phyloP scores from a whole-genome alignment of 495 filamentous ascomycete genomes.

The Penicillium desertorum region DNA sequence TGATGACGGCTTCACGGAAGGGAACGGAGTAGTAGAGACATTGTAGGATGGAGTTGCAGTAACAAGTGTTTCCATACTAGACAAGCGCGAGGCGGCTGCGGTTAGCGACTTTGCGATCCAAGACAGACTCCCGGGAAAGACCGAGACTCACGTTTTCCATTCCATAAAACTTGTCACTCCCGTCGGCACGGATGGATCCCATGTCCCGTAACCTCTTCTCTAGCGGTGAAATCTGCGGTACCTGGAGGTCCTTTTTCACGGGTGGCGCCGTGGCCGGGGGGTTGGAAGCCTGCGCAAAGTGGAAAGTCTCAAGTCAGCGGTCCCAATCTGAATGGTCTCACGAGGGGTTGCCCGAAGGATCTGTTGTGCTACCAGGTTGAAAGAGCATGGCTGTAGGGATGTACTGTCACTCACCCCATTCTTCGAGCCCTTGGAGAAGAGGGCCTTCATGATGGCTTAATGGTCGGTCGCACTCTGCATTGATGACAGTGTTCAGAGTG shows the following conservation, averaged over 20 bases:
- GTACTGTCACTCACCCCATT: constrained; percentile 38
- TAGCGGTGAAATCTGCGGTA: constrained; percentile 69
- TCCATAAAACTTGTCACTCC: constrained; percentile 97
- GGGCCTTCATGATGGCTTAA: constrained; percentile 43
- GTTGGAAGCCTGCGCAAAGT: constrained; percentile 37
- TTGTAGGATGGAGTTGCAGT: constrained; percentile 97
- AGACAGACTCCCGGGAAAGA: neutral
- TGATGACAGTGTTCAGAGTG: constrained; percentile 18
- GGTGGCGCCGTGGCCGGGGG: constrained; percentile 44
- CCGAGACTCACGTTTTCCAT: constrained; percentile 83
- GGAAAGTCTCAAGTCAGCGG: constrained; percentile 17
- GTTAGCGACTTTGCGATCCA: neutral
- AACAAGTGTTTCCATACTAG: constrained; percentile 97
- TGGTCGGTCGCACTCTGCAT: constrained; percentile 35
- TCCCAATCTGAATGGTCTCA: constrained; percentile 19
- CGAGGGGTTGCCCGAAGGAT: constrained; percentile 7
- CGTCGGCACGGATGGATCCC: constrained; percentile 76
- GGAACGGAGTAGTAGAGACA: constrained; percentile 93
- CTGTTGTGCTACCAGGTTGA: constrained; percentile 21
- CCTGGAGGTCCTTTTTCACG: constrained; percentile 70
- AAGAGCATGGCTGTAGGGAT: constrained; percentile 18
- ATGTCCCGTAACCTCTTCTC: constrained; percentile 81
- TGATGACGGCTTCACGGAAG: constrained; percentile 93
- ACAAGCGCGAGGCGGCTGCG: neutral
- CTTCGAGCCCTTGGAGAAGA: constrained; percentile 44